A percentile compares a stretch with the other conserved stretches of the same genome.
phyloP scores from a whole-genome alignment of 2,329 filamentous ascomycete species.

The Cordyceps fumosorosea region DNA sequence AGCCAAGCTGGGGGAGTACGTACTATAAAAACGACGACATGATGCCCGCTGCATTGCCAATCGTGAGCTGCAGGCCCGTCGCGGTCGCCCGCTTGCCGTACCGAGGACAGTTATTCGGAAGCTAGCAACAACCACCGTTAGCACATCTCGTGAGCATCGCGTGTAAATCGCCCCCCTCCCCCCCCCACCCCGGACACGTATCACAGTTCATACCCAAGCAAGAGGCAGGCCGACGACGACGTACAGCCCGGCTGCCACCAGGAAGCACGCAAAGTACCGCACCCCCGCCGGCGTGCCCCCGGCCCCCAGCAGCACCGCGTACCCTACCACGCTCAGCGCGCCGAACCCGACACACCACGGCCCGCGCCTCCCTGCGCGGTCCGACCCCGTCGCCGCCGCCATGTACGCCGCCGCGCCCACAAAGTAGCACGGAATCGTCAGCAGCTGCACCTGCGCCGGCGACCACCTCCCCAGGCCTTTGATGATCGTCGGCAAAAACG shows the following conservation, averaged over 20 bases:
- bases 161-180: neutral
- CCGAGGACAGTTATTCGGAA: slow-evolving; percentile 62
- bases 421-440: slow-evolving; percentile 74
- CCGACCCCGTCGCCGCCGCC: slow-evolving; percentile 57
- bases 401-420: slow-evolving; percentile 66
- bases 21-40: slow-evolving; percentile 63
- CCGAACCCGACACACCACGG: slow-evolving; percentile 59
- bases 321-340: slow-evolving; percentile 58
- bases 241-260: slow-evolving; percentile 70
- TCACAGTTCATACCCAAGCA: slow-evolving; percentile 38
- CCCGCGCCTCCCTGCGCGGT: slow-evolving; percentile 59
- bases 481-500: slow-evolving; percentile 75
- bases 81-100: slow-evolving; percentile 72
- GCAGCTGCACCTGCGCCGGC: slow-evolving; percentile 60
- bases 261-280: slow-evolving; percentile 68
- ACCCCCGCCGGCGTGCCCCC: slow-evolving; percentile 52
- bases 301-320: slow-evolving; percentile 59
- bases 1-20: slow-evolving; percentile 12
- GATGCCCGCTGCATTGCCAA: slow-evolving; percentile 65
- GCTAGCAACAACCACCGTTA: slow-evolving; percentile 17
- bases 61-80: slow-evolving; percentile 62
- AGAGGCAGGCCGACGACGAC: slow-evolving; percentile 48
- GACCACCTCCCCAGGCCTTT: slow-evolving; percentile 58
- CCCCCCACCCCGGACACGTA: neutral
- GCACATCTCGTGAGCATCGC: neutral